These are phyloP conservation scores for Pythium aristosporum DNA, from an alignment of 352 stramenopile species.

Conservation along the genomic window DNA sequence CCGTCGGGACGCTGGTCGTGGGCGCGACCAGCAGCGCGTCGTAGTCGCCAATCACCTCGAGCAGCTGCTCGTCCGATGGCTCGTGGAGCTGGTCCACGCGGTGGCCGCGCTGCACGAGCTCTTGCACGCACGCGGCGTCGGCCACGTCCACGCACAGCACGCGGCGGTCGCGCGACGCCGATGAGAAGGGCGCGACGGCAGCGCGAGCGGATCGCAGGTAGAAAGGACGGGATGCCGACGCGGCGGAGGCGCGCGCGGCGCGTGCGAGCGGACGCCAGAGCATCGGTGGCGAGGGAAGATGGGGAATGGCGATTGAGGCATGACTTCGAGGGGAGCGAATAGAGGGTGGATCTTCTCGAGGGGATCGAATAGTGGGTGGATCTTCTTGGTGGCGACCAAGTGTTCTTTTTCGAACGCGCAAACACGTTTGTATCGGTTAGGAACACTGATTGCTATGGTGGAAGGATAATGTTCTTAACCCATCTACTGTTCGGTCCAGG, in stretches of 20 bases:
- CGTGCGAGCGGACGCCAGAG: constrained; percentile 9
- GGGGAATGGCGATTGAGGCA: too few species aligned
- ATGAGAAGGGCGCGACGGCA: background rate
- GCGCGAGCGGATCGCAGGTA: constrained; percentile 12
- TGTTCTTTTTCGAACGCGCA: constrained; percentile 14
- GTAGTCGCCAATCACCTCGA: constrained; percentile 40
- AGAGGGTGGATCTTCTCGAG: constrained; percentile 23
- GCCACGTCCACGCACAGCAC: constrained; percentile 69
- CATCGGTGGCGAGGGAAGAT: background rate
- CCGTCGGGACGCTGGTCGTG: constrained; percentile 40
- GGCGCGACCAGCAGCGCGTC: constrained; percentile 64
- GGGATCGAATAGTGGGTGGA: constrained; percentile 32
- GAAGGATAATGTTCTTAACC: background rate
- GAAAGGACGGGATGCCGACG: constrained; percentile 1
- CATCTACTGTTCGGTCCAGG: too few species aligned
- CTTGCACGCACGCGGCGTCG: constrained; percentile 54
- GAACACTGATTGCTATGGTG: background rate
- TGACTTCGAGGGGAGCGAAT: too few species aligned
- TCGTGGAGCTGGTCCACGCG: constrained; percentile 51
- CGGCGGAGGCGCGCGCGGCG: background rate
- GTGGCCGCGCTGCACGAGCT: constrained; percentile 73
- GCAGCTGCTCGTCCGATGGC: constrained; percentile 34
- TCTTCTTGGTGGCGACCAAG: background rate
- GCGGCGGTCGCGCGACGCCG: constrained; percentile 21
- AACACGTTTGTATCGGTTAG: constrained; percentile 3